These are phyloP conservation scores for Bipolaris zeicola DNA, from an alignment of 2,329 filamentous ascomycete genomes.

Conservation along the genomic window DNA sequence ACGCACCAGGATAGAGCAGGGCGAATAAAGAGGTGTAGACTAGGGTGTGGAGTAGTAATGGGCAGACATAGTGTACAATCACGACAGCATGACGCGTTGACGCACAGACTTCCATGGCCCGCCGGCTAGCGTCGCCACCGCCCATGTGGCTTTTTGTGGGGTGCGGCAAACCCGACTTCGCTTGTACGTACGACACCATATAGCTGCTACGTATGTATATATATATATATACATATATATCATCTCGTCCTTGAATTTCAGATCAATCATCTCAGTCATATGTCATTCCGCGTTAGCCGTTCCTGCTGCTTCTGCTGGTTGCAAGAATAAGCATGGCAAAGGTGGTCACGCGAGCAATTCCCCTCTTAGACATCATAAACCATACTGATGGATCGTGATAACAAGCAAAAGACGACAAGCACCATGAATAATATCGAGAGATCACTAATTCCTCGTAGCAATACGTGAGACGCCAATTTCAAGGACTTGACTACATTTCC, in stretches of 20 bases:
- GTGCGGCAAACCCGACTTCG: slow-evolving; percentile 4
- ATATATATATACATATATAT: too few species aligned
- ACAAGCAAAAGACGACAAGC: too few species aligned
- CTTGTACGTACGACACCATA: neutral
- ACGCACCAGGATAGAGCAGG: neutral
- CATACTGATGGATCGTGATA: too few species aligned
- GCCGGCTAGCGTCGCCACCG: neutral
- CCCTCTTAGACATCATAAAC: too few species aligned
- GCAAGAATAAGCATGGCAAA: too few species aligned
- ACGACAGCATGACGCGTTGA: slow-evolving; percentile 10
- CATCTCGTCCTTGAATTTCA: neutral
- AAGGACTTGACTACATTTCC: too few species aligned
- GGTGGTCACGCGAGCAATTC: too few species aligned
- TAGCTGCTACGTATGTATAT: neutral
- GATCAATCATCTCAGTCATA: neutral
- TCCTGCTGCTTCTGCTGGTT: too few species aligned
- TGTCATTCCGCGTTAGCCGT: too few species aligned
- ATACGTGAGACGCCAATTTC: too few species aligned
- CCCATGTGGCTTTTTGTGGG: slow-evolving; percentile 10
- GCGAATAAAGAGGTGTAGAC: neutral
- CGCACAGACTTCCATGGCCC: neutral
- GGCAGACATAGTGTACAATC: neutral
- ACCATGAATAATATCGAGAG: too few species aligned
- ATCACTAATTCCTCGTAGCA: too few species aligned
- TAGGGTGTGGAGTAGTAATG: neutral